These are phyloP conservation scores for Micractinium sp. DNA, from an alignment of 139 green algal genomes.

Conservation along the genomic window DNA sequence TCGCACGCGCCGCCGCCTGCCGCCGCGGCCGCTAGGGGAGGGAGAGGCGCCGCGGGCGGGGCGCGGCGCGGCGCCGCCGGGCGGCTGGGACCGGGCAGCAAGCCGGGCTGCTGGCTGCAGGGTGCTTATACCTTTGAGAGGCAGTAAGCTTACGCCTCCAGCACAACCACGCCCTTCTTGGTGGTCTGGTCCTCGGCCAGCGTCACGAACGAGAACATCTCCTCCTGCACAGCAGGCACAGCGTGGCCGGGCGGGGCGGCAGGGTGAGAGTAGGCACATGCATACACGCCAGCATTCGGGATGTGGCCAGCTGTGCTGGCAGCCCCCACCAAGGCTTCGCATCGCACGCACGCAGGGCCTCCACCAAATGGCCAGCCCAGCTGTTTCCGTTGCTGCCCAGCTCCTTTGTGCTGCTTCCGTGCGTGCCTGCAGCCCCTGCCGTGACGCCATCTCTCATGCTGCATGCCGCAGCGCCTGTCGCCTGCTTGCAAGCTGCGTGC, in stretches of 20 bases:
- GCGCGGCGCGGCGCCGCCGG: background rate
- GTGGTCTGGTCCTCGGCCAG: conserved; percentile 90
- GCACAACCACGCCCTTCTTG: conserved; percentile 85
- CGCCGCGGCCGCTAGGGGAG: background rate
- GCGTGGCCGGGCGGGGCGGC: background rate
- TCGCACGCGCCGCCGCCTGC: background rate
- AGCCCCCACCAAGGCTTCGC: too few species aligned
- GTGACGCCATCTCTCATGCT: too few species aligned
- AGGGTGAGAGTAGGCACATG: too few species aligned
- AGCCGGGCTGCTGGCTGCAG: background rate
- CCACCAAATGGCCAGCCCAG: background rate
- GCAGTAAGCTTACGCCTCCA: conserved; percentile 55
- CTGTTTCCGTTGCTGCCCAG: background rate
- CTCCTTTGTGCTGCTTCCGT: too few species aligned
- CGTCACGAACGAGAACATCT: conserved; percentile 99
- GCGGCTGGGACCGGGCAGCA: background rate
- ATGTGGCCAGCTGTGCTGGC: too few species aligned
- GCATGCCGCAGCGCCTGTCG: background rate
- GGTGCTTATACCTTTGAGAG: background rate
- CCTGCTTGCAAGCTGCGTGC: background rate
- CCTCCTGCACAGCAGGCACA: conserved; percentile 74
- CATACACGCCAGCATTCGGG: too few species aligned
- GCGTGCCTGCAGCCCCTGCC: too few species aligned
- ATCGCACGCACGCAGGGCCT: background rate
- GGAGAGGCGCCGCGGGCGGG: background rate